phyloP scores from a whole-genome alignment of 805 yeast genomes.

The Clavispora asparagi region DNA sequence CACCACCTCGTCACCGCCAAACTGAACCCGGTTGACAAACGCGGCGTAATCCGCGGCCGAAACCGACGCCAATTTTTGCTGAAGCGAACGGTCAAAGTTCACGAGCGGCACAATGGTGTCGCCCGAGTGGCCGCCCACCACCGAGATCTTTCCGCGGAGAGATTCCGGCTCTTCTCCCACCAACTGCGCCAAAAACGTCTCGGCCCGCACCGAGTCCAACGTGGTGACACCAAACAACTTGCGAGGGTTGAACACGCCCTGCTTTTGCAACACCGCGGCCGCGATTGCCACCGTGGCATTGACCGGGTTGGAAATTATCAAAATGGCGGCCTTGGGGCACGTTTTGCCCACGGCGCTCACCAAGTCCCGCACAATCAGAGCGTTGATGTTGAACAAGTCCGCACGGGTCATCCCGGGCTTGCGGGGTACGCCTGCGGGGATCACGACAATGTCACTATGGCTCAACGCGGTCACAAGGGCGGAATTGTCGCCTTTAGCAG shows the following conservation, averaged over 20 bases:
- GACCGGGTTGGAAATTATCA: conserved; percentile 43
- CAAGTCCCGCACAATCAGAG: conserved; percentile 40
- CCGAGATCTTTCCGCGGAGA: conserved; percentile 38
- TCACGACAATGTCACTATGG: conserved; percentile 36
- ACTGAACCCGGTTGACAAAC: conserved; percentile 16
- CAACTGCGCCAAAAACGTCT: conserved; percentile 38
- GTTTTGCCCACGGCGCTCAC: conserved; percentile 35
- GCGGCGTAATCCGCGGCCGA: conserved; percentile 14
- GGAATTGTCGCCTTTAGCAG: conserved; percentile 30
- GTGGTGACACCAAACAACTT: conserved; percentile 45
- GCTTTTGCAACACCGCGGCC: conserved; percentile 43
- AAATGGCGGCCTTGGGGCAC: conserved; percentile 39
- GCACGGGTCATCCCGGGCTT: conserved; percentile 48
- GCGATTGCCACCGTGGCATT: conserved; percentile 45
- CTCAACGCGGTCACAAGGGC: conserved; percentile 34
- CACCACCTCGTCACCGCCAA: conserved; percentile 19
- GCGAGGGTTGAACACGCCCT: conserved; percentile 42
- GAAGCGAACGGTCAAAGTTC: conserved; percentile 14
- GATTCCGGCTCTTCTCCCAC: conserved; percentile 25
- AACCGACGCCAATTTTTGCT: conserved; percentile 14
- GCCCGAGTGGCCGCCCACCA: conserved; percentile 44
- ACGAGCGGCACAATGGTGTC: conserved; percentile 42
- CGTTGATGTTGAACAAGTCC: conserved; percentile 43
- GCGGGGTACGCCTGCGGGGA: conserved; percentile 46
- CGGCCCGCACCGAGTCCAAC: conserved; percentile 42